Evolutionary conservation across 345 rosid species (phyloP).

Genomic region (Xanthoceras sorbifolium): DNA sequence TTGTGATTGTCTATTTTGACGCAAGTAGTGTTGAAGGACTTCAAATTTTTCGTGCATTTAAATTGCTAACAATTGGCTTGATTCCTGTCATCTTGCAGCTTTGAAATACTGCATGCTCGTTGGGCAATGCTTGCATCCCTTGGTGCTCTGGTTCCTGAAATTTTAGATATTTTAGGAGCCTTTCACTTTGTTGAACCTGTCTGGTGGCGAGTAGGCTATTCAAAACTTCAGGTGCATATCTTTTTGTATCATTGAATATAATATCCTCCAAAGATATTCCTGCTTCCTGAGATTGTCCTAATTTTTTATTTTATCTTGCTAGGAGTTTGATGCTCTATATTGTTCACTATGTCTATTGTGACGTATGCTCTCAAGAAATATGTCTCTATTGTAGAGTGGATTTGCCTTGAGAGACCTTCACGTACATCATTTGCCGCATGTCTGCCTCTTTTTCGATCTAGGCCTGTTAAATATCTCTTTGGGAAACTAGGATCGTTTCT

Average conservation of each 20-base stretch:
- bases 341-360: background rate
- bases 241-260: background rate
- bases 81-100: conserved; percentile 48
- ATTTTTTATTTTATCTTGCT: conserved; percentile 6
- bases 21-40: background rate
- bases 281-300: background rate
- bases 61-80: background rate
- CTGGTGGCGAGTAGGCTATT: conserved; percentile 96
- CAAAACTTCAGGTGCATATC: conserved; percentile 72
- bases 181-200: conserved; percentile 85
- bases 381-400: too few species aligned
- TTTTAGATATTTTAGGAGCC: conserved; percentile 65
- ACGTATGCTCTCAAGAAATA: background rate
- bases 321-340: background rate
- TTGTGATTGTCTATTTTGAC: background rate
- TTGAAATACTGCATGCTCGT: conserved; percentile 91
- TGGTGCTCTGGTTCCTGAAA: conserved; percentile 84
- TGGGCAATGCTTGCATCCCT: conserved; percentile 99
- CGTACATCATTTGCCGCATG: too few species aligned
- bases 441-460: too few species aligned
- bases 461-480: too few species aligned
- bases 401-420: too few species aligned
- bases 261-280: background rate
- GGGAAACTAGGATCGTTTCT: too few species aligned
- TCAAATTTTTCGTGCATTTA: background rate